A percentile compares a stretch with the other conserved stretches of the same genome.
Conservation (phyloP, 371 early-diverging fungal species). For the Lichtheimia ornata region DNA sequence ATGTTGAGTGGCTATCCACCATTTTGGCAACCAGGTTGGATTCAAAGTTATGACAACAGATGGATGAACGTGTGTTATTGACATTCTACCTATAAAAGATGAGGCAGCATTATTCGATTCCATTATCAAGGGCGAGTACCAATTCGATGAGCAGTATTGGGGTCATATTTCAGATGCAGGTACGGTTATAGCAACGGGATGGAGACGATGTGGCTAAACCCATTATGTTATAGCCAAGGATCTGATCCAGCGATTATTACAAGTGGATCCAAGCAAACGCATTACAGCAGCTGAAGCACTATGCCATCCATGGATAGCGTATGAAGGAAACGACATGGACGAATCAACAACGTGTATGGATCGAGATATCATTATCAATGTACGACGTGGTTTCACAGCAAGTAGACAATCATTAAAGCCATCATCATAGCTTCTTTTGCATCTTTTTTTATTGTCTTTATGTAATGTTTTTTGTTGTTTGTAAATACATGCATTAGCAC, state of each 20-base stretch:
- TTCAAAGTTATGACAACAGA: too few relatives aligned
- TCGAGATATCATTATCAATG: conserved; percentile 27
- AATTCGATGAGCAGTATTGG: conserved; percentile 82
- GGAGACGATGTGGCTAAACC: neutral
- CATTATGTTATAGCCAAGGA: conserved; percentile 65
- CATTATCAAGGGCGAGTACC: conserved; percentile 7
- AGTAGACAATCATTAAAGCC: conserved; percentile 13
- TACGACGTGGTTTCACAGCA: conserved; percentile 21
- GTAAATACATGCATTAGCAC: too few relatives aligned
- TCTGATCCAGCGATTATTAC: conserved; percentile 72
- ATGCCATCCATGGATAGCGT: conserved; percentile 73
- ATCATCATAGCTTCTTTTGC: too few relatives aligned
- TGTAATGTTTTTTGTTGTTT: neutral
- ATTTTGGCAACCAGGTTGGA: conserved; percentile 76
- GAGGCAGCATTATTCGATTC: neutral
- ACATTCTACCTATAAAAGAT: neutral
- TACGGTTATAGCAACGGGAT: conserved; percentile 11
- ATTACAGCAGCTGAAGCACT: conserved; percentile 77
- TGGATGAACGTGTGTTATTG: too few relatives aligned
- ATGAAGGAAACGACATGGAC: conserved; percentile 14
- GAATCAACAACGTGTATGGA: conserved; percentile 7
- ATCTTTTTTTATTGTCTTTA: conserved; percentile 1
- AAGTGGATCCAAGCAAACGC: conserved; percentile 69
- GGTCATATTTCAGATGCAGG: conserved; percentile 71
- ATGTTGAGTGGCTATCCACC: conserved; percentile 89